Base-by-base conservation (phyloP, 192 early-diverging fungal species). In the Coemansia sp. region DNA sequence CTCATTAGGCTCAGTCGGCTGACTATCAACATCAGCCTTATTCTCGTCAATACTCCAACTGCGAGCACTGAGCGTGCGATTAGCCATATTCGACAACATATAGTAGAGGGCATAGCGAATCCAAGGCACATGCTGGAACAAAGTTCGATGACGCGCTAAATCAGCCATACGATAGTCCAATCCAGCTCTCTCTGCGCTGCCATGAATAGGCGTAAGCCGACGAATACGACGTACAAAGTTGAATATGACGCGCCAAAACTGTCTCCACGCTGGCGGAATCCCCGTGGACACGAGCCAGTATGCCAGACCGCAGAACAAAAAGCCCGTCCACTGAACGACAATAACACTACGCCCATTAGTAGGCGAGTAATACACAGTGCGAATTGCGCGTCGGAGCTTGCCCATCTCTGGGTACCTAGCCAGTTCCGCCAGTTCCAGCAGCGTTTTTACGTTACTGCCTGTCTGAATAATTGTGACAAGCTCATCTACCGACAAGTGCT, bases 41-140 rank as follows among this genome's bases (percentile, higher is more conserved):
- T 0, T 39, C 2, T 68, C 66, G 38, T 65, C 61, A 3, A 58
- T 29, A 24, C 29, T 39, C 62, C 66, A 68, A 2, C 24, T 52
- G 11, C 59, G 52, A 4, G 60, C 41, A 29, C 66, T 65, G 38
- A 78, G 50, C 12, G 47, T 38, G 29, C 59, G 64, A 3, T 32
- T 30, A 2, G 58, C 62, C 61, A 72, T 44, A 59, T 53, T 22
- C 47, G 60, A 44, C 59, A 70, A 9, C 20, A 78, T 32, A 24
- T 67, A 62, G 40, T 78, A 78, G 4, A 71, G 11, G 1, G 56
- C 60, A 32, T 37, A 78, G n/a, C 76, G 67, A 1, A 64, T 61
- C 65, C 71, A 78, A 1, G 70, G 68, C 4, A 37, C 4, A 27
- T 73, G 76, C 39, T 73, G 63, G 12, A 12, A 32, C 10, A 60